Evolutionary conservation across 2,329 filamentous ascomycete species (phyloP), one percentile per base, ranked within the genome.

Genomic region (Pyrenochaeta sp.): DNA sequence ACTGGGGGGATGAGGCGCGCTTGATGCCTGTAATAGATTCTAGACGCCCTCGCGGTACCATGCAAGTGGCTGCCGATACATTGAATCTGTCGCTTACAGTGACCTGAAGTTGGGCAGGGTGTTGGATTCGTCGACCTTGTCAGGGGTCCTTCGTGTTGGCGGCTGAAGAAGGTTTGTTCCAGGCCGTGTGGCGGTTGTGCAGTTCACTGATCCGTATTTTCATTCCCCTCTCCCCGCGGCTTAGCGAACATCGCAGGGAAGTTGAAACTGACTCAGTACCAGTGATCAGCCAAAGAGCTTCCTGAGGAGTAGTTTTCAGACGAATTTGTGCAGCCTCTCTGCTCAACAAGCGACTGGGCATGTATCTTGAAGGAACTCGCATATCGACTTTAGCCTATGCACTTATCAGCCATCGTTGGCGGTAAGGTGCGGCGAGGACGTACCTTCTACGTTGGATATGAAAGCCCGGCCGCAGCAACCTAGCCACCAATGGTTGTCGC

Each of bases 121-220:
- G 12, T 36, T 39, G 54, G 54, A 56, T 61, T 60, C 51, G 56
- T 30, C 34, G 46, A 28, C 9, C 47, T 13, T 22, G 43, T 37
- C 54, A 37, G 49, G 49, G 52, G 48, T 27, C 40, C 37, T 52
- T 44, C 32, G 48, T 50, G 15, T 45, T 53, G 43, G 53, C 56
- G 49, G 53, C 60, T 50, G 53, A 36, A 55, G 13, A 27, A 37
- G 22, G 25, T 49, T 28, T 39, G n/a, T 36, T 34, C 54, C 50
- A 44, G 55, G 52, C 54, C 59, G 56, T 45, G 56, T 59, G 52
- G 44, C 36, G 50, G 48, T 49, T 39, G 43, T 52, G 32, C 56
- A 30, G 22, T 25, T 19, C 22, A 46, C 37, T 47, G 50, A 32
- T 32, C 37, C 22, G 27, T 5, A 13, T 42, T 5, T 43, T 28